Evolutionary conservation across 1,284 basidiomycete genomes (phyloP).

Genomic region (Wolfiporia cocos): DNA sequence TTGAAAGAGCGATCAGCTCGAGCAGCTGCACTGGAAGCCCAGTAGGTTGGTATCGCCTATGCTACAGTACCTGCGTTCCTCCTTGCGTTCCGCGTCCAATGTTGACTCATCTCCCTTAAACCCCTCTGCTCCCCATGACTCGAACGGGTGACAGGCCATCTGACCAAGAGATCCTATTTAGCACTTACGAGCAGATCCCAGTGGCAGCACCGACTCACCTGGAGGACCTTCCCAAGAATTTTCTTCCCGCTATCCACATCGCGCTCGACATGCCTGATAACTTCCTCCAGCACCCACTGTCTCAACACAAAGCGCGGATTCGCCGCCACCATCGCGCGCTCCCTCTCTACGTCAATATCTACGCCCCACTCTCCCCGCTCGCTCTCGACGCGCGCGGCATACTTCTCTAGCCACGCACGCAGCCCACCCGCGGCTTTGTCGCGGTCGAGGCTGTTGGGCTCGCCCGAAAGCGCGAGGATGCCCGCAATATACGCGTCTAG

Average conservation of each 20-base stretch:
- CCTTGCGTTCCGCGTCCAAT: conserved; percentile 53
- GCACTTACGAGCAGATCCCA: conserved; percentile 5
- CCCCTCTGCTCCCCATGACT: conserved; percentile 72
- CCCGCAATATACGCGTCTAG: conserved; percentile 42
- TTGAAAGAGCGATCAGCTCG: conserved; percentile 45
- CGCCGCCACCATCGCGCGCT: conserved; percentile 38
- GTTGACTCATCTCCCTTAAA: conserved; percentile 32
- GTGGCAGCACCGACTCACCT: conserved; percentile 36
- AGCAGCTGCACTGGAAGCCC: conserved; percentile 93
- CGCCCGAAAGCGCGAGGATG: conserved; percentile 44
- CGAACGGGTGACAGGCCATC: conserved; percentile 81
- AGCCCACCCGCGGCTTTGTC: conserved; percentile 42
- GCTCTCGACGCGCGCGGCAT: conserved; percentile 53
- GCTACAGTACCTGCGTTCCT: conserved; percentile 75
- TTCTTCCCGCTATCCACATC: conserved; percentile 53
- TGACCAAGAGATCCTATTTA: conserved; percentile 24
- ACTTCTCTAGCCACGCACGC: conserved; percentile 64
- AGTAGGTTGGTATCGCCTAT: conserved; percentile 71
- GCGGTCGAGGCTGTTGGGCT: conserved; percentile 36
- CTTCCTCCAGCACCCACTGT: conserved; percentile 92
- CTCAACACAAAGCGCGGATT: conserved; percentile 89
- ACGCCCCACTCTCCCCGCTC: conserved; percentile 41
- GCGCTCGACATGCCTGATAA: conserved; percentile 67
- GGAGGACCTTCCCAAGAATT: conserved; percentile 68
- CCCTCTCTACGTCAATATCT: conserved; percentile 36